Evolutionary conservation across 306 rosid genomes (phyloP).

Genomic region (Castanopsis chinensis): DNA sequence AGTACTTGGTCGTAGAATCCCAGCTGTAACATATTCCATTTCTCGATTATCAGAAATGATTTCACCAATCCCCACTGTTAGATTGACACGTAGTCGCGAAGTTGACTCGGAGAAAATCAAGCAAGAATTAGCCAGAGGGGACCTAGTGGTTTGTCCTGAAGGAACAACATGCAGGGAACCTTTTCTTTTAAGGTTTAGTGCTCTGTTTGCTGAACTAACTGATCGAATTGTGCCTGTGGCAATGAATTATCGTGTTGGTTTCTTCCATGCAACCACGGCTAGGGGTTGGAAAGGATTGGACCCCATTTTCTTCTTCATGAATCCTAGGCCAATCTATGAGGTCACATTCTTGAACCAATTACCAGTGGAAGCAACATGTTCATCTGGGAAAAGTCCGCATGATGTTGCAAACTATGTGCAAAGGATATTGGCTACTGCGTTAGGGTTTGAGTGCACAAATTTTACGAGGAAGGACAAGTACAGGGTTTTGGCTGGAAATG

Average conservation of each 20-base stretch:
- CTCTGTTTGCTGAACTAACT: conserved; percentile 73
- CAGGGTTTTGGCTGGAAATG: conserved; percentile 83
- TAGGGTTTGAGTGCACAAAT: conserved; percentile 93
- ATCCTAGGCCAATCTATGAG: conserved; percentile 88
- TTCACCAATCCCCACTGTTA: conserved; percentile 83
- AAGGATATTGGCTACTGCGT: conserved; percentile 70
- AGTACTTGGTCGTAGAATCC: conserved; percentile 63
- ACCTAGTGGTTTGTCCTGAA: conserved; percentile 86
- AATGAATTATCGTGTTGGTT: conserved; percentile 86
- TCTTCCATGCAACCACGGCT: conserved; percentile 95
- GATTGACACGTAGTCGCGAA: conserved; percentile 61
- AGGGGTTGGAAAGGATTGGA: conserved; percentile 88
- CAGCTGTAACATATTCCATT: conserved; percentile 86
- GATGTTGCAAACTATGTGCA: conserved; percentile 96
- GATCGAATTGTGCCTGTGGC: conserved; percentile 97
- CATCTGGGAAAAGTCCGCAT: conserved; percentile 78
- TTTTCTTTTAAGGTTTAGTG: conserved; percentile 79
- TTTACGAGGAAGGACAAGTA: conserved; percentile 89
- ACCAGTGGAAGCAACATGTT: conserved; percentile 85
- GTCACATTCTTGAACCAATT: conserved; percentile 84
- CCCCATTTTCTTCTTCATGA: conserved; percentile 91
- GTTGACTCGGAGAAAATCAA: conserved; percentile 71
- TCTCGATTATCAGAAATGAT: conserved; percentile 76
- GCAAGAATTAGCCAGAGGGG: conserved; percentile 55
- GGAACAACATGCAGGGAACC: conserved; percentile 98